Evolutionary conservation across 164 flowering plant genomes (phyloP).

Genomic region (Chimonanthus salicifolius): DNA sequence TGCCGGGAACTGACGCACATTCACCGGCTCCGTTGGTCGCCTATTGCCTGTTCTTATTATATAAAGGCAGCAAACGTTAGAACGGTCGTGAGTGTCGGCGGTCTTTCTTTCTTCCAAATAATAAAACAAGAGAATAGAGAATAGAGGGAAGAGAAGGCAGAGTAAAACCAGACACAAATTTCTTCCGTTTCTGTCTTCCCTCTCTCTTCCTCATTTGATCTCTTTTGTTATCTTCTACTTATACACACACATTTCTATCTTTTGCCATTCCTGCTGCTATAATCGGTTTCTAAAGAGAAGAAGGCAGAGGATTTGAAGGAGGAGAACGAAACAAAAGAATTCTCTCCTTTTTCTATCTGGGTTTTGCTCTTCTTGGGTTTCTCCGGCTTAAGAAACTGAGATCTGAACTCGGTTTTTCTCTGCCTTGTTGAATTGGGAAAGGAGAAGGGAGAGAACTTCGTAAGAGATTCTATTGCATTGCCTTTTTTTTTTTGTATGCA

Average conservation of each 20-base stretch:
- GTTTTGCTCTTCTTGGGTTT: neutral
- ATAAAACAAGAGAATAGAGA: neutral
- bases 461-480: neutral
- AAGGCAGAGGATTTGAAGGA: neutral
- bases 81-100: conserved; percentile 12
- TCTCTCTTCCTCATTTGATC: neutral
- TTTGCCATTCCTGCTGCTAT: neutral
- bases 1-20: conserved; percentile 5
- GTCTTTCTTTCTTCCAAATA: neutral
- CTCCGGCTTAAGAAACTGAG: neutral
- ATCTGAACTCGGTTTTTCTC: conserved; percentile 2
- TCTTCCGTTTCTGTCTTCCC: neutral
- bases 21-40: conserved; percentile 1
- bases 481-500: neutral
- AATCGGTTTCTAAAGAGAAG: neutral
- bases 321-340: neutral
- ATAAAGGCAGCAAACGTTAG: neutral
- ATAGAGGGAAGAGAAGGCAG: neutral
- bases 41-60: neutral
- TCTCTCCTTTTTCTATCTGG: neutral
- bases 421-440: neutral
- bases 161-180: neutral
- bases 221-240: neutral
- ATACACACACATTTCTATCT: neutral
- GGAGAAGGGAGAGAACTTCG: neutral